phyloP scores from a whole-genome alignment of 768 basidiomycete species.

The Leccinum obscurum region DNA sequence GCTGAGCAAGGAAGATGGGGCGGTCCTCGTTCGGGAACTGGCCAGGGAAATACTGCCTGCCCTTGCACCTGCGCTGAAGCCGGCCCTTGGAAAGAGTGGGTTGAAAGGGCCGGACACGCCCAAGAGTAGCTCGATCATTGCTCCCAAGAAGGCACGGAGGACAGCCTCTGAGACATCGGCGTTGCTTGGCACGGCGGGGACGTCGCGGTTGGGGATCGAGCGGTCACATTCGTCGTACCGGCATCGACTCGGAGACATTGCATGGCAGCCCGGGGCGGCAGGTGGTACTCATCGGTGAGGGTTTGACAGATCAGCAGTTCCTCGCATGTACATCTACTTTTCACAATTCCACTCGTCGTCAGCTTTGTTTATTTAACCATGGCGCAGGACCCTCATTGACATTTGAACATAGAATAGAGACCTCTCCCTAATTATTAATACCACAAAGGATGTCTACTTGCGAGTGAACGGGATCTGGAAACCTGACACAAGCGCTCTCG shows the following conservation, averaged over 20 bases:
- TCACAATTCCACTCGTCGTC: constrained; percentile 17
- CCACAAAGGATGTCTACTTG: constrained; percentile 27
- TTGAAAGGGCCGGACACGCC: constrained; percentile 38
- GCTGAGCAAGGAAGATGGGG: constrained; percentile 82
- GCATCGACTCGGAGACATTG: constrained; percentile 61
- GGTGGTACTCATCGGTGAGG: constrained; percentile 23
- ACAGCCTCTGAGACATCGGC: constrained; percentile 69
- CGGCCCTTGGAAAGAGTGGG: constrained; percentile 37
- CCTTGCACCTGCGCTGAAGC: constrained; percentile 69
- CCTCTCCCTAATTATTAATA: constrained; percentile 26
- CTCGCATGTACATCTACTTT: constrained; percentile 11
- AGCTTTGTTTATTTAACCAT: constrained; percentile 21
- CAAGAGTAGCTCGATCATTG: constrained; percentile 43
- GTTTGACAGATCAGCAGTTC: not conserved
- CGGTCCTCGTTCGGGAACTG: constrained; percentile 87
- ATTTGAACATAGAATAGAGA: constrained; percentile 30
- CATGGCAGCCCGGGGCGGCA: constrained; percentile 46
- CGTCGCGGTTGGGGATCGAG: constrained; percentile 35
- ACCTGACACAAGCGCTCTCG: constrained; percentile 83
- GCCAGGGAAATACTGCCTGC: constrained; percentile 84
- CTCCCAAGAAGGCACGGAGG: constrained; percentile 65
- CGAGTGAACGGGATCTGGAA: constrained; percentile 88
- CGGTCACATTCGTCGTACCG: constrained; percentile 42
- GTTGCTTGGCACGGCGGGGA: constrained; percentile 25
- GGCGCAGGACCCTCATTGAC: constrained; percentile 28